Percentiles rank a stretch among this genome's conserved stretches.
Conservation (phyloP, 2,329 filamentous ascomycete genomes). For the Aotearoamyces nothofagi region DNA sequence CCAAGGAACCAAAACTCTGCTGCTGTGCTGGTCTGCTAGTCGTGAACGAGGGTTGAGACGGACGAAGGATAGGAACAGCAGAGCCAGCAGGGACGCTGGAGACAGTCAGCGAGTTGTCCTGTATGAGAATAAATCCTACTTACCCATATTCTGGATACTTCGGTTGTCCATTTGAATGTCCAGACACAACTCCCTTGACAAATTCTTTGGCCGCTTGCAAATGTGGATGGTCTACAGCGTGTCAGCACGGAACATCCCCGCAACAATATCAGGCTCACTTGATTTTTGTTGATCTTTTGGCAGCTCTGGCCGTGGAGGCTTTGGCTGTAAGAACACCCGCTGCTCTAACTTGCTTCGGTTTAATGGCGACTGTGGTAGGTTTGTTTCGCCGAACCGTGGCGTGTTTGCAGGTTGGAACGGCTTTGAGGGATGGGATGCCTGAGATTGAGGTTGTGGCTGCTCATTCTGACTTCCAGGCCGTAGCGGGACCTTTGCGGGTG, state of each 20-base stretch:
- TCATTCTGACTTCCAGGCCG: conserved; percentile 11
- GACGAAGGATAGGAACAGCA: conserved; percentile 9
- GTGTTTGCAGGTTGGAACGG: conserved; percentile 5
- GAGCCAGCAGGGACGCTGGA: conserved; percentile 3
- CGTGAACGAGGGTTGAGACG: conserved; percentile 10
- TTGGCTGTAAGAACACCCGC: conserved; percentile 17
- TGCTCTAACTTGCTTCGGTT: conserved; percentile 12
- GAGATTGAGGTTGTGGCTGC: conserved; percentile 5
- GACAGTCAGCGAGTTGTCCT: conserved; percentile 1
- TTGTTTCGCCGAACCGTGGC: conserved; percentile 18
- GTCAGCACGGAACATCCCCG: too few relatives aligned
- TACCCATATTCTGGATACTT: conserved; percentile 4
- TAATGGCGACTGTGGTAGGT: conserved; percentile 18
- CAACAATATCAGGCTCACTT: too few relatives aligned
- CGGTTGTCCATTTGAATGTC: neutral
- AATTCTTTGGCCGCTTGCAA: conserved; percentile 15
- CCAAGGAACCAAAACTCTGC: conserved; percentile 17
- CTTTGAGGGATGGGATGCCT: conserved; percentile 5
- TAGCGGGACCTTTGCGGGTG: conserved; percentile 16
- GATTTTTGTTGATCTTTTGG: conserved; percentile 13
- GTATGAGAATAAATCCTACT: neutral
- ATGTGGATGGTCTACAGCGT: conserved; percentile 15
- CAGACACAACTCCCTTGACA: conserved; percentile 9
- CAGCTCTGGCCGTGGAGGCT: conserved; percentile 14
- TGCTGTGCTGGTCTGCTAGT: conserved; percentile 14